phyloP scores from a whole-genome alignment of 2,329 filamentous ascomycete species.

The Cadophora gregata region DNA sequence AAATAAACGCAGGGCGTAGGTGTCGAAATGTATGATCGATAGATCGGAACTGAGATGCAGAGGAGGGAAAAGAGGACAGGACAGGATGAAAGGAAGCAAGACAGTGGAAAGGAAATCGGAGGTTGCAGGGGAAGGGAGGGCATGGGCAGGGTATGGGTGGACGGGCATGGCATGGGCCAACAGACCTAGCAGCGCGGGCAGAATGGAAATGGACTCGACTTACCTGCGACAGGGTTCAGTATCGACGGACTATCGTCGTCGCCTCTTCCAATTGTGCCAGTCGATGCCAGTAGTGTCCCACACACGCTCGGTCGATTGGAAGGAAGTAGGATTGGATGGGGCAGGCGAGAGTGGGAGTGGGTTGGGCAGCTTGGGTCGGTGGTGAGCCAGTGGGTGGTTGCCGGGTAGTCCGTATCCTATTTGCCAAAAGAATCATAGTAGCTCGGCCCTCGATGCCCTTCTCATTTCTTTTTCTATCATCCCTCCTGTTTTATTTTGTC shows the following conservation, averaged over 20 bases:
- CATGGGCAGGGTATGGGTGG: neutral
- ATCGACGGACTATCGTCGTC: constrained; percentile 6
- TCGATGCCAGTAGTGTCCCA: neutral
- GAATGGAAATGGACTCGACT: neutral
- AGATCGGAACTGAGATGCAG: constrained; percentile 7
- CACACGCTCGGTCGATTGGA: constrained; percentile 10
- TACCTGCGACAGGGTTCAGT: constrained; percentile 10
- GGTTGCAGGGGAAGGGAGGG: constrained; percentile 4
- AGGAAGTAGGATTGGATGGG: constrained; percentile 11
- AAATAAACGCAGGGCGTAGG: constrained; percentile 22
- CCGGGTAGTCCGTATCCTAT: constrained; percentile 10
- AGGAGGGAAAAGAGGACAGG: constrained; percentile 7
- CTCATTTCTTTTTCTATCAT: constrained; percentile 9
- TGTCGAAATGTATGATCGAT: constrained; percentile 17
- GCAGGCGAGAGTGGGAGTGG: constrained; percentile 10
- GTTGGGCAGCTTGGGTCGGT: neutral
- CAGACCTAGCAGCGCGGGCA: neutral
- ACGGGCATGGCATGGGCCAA: neutral
- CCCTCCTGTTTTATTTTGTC: neutral
- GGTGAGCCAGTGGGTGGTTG: neutral
- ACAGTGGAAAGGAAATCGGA: neutral
- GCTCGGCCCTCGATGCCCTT: constrained; percentile 7
- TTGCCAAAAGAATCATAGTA: constrained; percentile 12
- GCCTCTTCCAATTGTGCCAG: constrained; percentile 6
- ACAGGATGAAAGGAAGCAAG: constrained; percentile 1